Evolutionary conservation across 1,284 basidiomycete species (phyloP).

Genomic region (Mycena citricolor): DNA sequence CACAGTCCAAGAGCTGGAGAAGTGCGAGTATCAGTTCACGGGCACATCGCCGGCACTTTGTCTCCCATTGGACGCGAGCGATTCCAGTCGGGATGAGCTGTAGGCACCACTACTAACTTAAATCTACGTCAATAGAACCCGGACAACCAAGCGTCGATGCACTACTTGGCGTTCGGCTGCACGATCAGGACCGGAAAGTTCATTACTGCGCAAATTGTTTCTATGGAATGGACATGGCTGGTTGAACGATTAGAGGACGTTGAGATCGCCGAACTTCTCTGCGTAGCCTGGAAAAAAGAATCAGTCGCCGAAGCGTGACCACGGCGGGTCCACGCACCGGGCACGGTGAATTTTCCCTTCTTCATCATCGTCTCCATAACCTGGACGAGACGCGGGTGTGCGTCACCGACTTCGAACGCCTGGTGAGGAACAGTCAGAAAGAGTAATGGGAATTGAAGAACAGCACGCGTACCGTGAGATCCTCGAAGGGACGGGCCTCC

Average conservation of each 20-base stretch:
- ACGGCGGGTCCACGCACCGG: conserved; percentile 52
- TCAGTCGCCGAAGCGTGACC: conserved; percentile 12
- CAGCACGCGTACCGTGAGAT: conserved; percentile 78
- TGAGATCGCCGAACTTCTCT: conserved; percentile 93
- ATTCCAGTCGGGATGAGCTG: conserved; percentile 52
- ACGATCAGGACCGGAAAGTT: too few species aligned
- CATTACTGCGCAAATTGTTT: too few species aligned
- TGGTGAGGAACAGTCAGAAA: conserved; percentile 31
- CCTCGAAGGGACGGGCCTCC: conserved; percentile 96
- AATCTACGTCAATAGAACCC: too few species aligned
- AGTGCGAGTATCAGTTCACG: conserved; percentile 93
- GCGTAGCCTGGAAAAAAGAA: conserved; percentile 62
- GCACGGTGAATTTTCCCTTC: conserved; percentile 99
- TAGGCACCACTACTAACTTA: too few species aligned
- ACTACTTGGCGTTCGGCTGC: too few species aligned
- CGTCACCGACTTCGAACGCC: conserved; percentile 89
- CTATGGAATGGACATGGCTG: conserved; percentile 25
- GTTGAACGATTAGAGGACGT: conserved; percentile 79
- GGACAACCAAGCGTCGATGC: too few species aligned
- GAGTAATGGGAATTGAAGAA: conserved; percentile 4
- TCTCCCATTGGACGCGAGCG: conserved; percentile 54
- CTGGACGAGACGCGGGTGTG: conserved; percentile 90
- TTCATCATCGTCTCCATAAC: conserved; percentile 96
- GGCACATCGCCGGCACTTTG: conserved; percentile 91
- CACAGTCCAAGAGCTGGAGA: conserved; percentile 88